Evolutionary conservation across 2,329 filamentous ascomycete genomes (phyloP).

Genomic region (Epichloe elymi): DNA sequence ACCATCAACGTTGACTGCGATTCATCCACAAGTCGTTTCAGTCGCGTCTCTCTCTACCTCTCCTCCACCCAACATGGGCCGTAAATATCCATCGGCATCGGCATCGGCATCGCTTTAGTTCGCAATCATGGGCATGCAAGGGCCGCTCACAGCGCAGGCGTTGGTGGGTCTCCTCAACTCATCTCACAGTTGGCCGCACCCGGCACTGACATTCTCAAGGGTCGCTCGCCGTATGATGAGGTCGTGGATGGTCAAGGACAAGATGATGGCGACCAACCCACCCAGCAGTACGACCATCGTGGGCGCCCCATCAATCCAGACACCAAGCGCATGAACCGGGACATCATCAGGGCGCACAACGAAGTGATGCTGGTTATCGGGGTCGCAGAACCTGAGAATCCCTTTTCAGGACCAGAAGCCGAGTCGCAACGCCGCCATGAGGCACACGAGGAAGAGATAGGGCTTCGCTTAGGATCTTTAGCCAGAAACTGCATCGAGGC

Average conservation of each 20-base stretch:
- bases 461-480: slow-evolving; percentile 24
- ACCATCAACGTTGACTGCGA: background rate
- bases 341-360: slow-evolving; percentile 47
- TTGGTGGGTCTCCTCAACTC: slow-evolving; percentile 26
- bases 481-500: slow-evolving; percentile 22
- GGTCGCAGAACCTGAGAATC: slow-evolving; percentile 44
- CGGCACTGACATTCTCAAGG: slow-evolving; percentile 22
- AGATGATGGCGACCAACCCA: slow-evolving; percentile 24
- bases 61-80: background rate
- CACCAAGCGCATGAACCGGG: slow-evolving; percentile 40
- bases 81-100: background rate
- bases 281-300: slow-evolving; percentile 40
- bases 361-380: slow-evolving; percentile 52
- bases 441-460: slow-evolving; percentile 34
- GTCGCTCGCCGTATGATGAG: slow-evolving; percentile 47
- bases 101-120: background rate
- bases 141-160: slow-evolving; percentile 42
- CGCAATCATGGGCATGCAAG: slow-evolving; percentile 36
- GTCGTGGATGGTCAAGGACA: slow-evolving; percentile 37
- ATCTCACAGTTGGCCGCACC: background rate
- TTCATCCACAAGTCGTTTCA: background rate
- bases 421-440: slow-evolving; percentile 31
- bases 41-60: background rate
- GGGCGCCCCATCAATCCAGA: slow-evolving; percentile 42
- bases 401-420: slow-evolving; percentile 23